A percentile compares a stretch with the other conserved stretches of the same genome.
These are phyloP conservation scores for Boletus reticuloceps DNA, from an alignment of 768 basidiomycete genomes.

Conservation along the genomic window DNA sequence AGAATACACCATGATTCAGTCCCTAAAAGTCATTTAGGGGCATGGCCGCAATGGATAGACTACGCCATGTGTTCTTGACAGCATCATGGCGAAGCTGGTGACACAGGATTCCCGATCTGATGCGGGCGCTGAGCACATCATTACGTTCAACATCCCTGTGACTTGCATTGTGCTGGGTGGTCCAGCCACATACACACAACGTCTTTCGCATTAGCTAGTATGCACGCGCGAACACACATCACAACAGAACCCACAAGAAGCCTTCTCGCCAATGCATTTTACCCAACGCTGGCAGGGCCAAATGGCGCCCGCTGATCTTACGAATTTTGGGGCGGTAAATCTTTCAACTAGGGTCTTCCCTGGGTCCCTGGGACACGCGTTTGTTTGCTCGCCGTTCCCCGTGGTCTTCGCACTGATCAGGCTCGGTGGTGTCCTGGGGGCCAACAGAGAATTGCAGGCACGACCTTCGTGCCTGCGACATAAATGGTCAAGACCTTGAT, in stretches of 20 bases:
- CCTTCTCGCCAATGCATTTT: not conserved
- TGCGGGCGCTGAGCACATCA: conserved; percentile 8
- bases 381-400: no score
- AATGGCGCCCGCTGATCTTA: conserved; percentile 14
- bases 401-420: no score
- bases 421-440: no score
- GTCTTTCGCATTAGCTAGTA: no score
- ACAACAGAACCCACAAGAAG: not conserved
- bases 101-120: conserved; percentile 5
- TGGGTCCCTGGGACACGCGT: no score
- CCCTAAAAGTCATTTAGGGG: not conserved
- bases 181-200: not conserved
- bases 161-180: conserved; percentile 6
- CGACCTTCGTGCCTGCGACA: no score
- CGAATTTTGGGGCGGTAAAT: conserved; percentile 18
- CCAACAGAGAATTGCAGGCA: no score
- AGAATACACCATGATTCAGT: not conserved
- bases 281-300: not conserved
- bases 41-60: not conserved
- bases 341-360: not conserved
- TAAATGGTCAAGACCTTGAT: no score
- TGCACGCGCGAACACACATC: not conserved
- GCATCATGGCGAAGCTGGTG: conserved; percentile 15
- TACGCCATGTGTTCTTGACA: conserved; percentile 3
- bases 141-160: conserved; percentile 6